Evolutionary conservation across 2,329 filamentous ascomycete species (phyloP).

Genomic region (Xenoacremonium recifei): DNA sequence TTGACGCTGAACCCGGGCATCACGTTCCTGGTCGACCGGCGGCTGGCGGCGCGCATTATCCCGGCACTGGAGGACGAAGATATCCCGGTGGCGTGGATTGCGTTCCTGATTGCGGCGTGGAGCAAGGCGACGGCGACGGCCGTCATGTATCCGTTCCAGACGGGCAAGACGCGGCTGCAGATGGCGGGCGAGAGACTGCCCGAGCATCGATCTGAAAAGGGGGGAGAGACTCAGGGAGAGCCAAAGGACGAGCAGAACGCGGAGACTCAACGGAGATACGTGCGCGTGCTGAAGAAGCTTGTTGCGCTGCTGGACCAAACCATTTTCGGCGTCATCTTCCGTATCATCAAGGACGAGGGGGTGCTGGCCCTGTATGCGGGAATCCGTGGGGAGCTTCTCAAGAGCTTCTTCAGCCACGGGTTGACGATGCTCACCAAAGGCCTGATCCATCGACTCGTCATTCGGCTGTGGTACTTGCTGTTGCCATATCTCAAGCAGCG

Average conservation of each 20-base stretch:
- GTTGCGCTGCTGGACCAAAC: constrained; percentile 38
- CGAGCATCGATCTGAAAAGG: neutral
- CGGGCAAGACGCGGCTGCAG: constrained; percentile 79
- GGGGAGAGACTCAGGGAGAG: constrained; percentile 6
- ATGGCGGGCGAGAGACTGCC: constrained; percentile 41
- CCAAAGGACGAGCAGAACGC: constrained; percentile 8
- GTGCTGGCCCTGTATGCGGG: constrained; percentile 71
- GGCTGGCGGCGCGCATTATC: constrained; percentile 61
- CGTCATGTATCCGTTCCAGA: constrained; percentile 81
- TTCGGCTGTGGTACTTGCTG: constrained; percentile 66
- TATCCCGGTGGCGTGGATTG: constrained; percentile 36
- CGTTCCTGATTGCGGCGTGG: constrained; percentile 61
- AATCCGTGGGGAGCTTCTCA: constrained; percentile 71
- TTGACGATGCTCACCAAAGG: constrained; percentile 88
- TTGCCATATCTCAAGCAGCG: constrained; percentile 25
- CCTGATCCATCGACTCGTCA: constrained; percentile 67
- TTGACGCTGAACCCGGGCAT: constrained; percentile 83
- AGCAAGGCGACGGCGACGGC: constrained; percentile 77
- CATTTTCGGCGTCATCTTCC: constrained; percentile 62
- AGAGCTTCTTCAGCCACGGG: constrained; percentile 83
- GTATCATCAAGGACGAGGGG: constrained; percentile 63
- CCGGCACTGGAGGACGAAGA: constrained; percentile 43
- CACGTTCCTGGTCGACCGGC: constrained; percentile 79
- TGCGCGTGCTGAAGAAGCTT: constrained; percentile 11
- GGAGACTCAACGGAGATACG: constrained; percentile 1